Evolutionary conservation across 345 rosid genomes (phyloP).

Genomic region (Jatropha curcas): DNA sequence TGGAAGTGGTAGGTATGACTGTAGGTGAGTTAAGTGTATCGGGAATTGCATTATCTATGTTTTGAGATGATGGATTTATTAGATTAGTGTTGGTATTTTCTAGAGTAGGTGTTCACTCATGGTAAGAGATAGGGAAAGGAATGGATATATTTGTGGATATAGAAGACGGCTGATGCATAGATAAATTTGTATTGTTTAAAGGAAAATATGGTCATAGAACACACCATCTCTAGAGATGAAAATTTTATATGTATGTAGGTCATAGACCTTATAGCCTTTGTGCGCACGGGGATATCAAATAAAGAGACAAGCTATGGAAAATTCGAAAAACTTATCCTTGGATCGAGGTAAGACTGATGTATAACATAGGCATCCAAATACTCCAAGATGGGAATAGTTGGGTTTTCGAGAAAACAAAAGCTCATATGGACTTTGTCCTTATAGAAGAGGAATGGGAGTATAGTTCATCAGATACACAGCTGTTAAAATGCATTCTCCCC

Average conservation of each 20-base stretch:
- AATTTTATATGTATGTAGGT: neutral
- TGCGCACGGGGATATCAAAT: neutral
- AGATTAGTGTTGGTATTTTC: no score
- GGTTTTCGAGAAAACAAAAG: neutral
- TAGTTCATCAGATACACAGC: neutral
- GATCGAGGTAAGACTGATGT: neutral
- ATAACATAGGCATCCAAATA: neutral
- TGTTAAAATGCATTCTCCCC: no score
- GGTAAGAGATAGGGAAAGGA: no score
- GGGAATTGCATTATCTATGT: no score
- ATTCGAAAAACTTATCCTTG: neutral
- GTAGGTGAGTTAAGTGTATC: no score
- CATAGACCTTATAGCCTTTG: conserved; percentile 2
- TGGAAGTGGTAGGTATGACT: no score
- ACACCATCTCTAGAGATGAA: neutral
- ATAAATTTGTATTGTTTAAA: no score
- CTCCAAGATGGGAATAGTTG: neutral
- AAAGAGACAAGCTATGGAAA: neutral
- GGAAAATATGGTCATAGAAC: no score
- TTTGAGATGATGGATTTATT: no score
- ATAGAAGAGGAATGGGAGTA: neutral
- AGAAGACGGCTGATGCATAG: no score
- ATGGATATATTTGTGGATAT: no score
- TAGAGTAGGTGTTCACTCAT: no score
- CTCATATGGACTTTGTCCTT: neutral